These are phyloP conservation scores for Saccharum officinarum DNA, from an alignment of 176 grass and related monocot genomes.

Conservation along the genomic window DNA sequence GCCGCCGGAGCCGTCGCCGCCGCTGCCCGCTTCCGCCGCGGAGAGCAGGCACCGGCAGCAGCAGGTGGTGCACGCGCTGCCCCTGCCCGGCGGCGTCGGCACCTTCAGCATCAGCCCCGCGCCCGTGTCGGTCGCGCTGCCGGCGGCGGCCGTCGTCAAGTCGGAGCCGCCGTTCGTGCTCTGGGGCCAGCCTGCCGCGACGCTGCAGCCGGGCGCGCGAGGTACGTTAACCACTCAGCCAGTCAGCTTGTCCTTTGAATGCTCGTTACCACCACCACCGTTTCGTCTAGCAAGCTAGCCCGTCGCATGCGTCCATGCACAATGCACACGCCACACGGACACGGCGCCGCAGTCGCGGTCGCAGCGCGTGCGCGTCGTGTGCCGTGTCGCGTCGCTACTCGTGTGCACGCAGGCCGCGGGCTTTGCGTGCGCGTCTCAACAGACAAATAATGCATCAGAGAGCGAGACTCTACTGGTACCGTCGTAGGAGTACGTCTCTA, in stretches of 20 bases:
- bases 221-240: slow-evolving; percentile 22
- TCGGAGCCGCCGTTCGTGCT: slow-evolving; percentile 54
- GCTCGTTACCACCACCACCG: background rate
- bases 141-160: slow-evolving; percentile 28
- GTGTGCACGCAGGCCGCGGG: background rate
- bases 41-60: background rate
- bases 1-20: background rate
- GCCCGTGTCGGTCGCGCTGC: slow-evolving; percentile 13
- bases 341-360: background rate
- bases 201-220: slow-evolving; percentile 25
- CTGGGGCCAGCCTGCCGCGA: slow-evolving; percentile 49
- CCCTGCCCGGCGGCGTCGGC: slow-evolving; percentile 60
- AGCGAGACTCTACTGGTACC: background rate
- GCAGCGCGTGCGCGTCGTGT: background rate
- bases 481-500: too few relatives aligned
- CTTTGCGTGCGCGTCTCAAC: background rate
- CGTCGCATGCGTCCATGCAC: background rate
- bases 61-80: slow-evolving; percentile 35
- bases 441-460: background rate
- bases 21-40: background rate
- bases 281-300: background rate
- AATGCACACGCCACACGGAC: background rate
- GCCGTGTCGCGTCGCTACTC: background rate
- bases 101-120: slow-evolving; percentile 70
- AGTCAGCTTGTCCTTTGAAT: background rate